Evolutionary conservation across 441 rosid species (phyloP).

Genomic region (Gossypium trilobum): DNA sequence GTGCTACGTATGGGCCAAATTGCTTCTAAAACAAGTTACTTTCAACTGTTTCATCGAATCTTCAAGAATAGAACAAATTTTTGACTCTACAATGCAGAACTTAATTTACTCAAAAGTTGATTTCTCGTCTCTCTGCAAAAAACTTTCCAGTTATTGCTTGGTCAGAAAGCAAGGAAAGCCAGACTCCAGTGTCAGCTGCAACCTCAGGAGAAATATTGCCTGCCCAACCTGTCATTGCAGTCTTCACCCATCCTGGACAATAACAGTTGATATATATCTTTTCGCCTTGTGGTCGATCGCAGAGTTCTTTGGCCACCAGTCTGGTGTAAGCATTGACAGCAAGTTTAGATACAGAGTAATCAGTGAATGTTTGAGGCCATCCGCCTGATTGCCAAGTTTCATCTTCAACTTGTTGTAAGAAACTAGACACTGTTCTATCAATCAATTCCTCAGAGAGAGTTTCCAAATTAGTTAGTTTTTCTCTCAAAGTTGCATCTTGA

Average conservation of each 20-base stretch:
- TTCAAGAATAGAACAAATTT: not conserved
- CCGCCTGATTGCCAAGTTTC: slow-evolving; percentile 71
- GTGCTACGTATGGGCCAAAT: not conserved
- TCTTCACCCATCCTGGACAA: slow-evolving; percentile 97
- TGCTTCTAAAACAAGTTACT: not conserved
- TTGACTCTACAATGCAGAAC: not conserved
- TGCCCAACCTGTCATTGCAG: slow-evolving; percentile 84
- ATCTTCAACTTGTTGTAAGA: slow-evolving; percentile 62
- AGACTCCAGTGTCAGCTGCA: slow-evolving; percentile 91
- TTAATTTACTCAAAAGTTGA: slow-evolving; percentile 40
- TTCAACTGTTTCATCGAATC: not conserved
- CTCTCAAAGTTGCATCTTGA: slow-evolving; percentile 48
- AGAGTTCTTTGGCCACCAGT: slow-evolving; percentile 46
- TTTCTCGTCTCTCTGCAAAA: slow-evolving; percentile 91
- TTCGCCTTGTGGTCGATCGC: slow-evolving; percentile 45
- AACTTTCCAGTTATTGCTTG: slow-evolving; percentile 58
- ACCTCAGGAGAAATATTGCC: slow-evolving; percentile 62
- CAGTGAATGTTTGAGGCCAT: slow-evolving; percentile 76
- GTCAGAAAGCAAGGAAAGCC: slow-evolving; percentile 73
- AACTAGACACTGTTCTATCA: slow-evolving; percentile 42
- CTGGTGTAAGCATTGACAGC: slow-evolving; percentile 76
- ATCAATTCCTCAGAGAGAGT: slow-evolving; percentile 58
- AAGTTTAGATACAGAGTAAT: slow-evolving; percentile 82
- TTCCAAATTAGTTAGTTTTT: slow-evolving; percentile 43
- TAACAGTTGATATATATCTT: slow-evolving; percentile 68